phyloP scores from a whole-genome alignment of 106 monocot species.

The Posidonia australis region DNA sequence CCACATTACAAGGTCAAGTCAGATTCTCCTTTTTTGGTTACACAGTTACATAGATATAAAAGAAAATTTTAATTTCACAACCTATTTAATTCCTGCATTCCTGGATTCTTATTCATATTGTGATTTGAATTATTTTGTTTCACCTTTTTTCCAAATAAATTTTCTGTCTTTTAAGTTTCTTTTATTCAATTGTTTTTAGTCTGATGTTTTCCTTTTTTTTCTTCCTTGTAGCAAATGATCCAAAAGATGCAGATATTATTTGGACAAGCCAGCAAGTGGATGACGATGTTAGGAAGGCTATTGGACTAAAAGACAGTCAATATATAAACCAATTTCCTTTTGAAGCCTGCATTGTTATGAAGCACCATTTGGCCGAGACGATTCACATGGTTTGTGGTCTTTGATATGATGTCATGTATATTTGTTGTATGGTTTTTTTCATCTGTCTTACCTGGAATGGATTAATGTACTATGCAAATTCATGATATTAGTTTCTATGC shows the following conservation, averaged over 20 bases:
- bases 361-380: constrained; percentile 92
- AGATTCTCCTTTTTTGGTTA: no score
- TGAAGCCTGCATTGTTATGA: constrained; percentile 98
- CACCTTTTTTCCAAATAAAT: no score
- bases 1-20: no score
- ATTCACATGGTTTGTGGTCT: constrained; percentile 58
- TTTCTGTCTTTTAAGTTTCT: no score
- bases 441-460: background rate
- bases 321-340: constrained; percentile 88
- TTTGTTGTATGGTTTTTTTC: background rate
- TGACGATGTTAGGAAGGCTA: constrained; percentile 53
- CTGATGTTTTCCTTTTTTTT: background rate
- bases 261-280: constrained; percentile 94
- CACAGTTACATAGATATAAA: background rate
- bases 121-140: background rate
- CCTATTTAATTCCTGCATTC: background rate
- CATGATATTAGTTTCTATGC: background rate
- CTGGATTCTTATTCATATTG: background rate
- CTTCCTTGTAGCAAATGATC: constrained; percentile 53
- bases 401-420: constrained; percentile 1
- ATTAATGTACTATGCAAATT: background rate
- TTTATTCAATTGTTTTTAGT: background rate
- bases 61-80: background rate
- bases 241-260: constrained; percentile 82
- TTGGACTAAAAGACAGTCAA: constrained; percentile 61